Evolutionary conservation across 495 filamentous ascomycete species (phyloP), one percentile per base, ranked within the genome.

Genomic region (Hapsidospora chrysogenum): DNA sequence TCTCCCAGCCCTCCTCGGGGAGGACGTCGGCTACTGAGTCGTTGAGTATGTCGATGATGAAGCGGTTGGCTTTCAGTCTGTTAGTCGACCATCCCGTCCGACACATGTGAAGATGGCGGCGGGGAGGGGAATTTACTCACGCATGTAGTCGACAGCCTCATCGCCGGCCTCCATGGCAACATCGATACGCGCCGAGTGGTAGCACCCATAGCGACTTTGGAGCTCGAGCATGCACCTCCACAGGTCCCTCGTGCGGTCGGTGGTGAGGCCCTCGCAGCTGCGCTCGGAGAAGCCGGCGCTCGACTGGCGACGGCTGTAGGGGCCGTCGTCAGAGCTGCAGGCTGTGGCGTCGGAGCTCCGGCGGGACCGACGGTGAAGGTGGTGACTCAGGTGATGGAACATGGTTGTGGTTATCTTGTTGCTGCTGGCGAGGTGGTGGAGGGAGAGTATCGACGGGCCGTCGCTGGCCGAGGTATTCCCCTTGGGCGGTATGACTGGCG

Each of bases 161-260:
- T 44, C 48, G 7, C 48, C 52, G n/a, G 43, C 48, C 8, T 52
- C 55, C 16, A 64, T 38, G 4, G 60, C 60, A 9, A 57, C 54
- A 17, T 47, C 46, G 58, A 64, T 61, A 17, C 60, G 41, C 14
- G 60, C 55, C 6, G 57, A 61, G 28, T 59, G 60, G 37, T 64
- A 64, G 41, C 58, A 63, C 7, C 58, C 54, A 20, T 56, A 63
- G 15, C 40, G 51, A 25, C 41, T 41, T 41, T 64, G 60, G 9
- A 64, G 51, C 10, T 49, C 51, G 16, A 64, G 46, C 60, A 64
- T 64, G 17, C 58, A 54, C 31, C 46, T 42, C 60, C 60, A 64
- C 14, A 64, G 47, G 18, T 47, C 49, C 31, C 48, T 48, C 16
- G 53, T 46, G 38, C 58, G 54, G 17, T 33, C 30, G 19, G 17